Percentiles rank a stretch among this genome's conserved stretches.
Conservation (phyloP, 192 early-diverging fungal species). For the Rhizophagus clarus region DNA sequence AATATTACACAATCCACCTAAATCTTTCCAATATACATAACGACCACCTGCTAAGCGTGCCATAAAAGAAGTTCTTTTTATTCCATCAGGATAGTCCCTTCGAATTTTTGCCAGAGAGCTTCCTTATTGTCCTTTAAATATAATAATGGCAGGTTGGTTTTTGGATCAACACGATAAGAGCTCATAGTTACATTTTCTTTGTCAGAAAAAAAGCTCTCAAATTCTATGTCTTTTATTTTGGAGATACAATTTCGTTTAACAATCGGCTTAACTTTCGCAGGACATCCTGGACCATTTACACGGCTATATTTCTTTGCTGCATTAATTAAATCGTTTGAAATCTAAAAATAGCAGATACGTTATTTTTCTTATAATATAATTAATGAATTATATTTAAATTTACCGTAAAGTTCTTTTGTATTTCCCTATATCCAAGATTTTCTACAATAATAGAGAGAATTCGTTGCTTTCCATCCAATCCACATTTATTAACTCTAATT, state of each 20-base stretch:
- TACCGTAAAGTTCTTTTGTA: not conserved
- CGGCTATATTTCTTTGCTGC: not conserved
- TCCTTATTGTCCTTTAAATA: too few species aligned
- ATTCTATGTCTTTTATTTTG: too few species aligned
- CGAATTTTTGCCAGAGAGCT: too few species aligned
- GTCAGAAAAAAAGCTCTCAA: too few species aligned
- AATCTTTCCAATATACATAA: conserved; percentile 1
- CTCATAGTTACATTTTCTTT: too few species aligned
- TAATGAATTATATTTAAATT: not conserved
- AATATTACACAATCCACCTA: not conserved
- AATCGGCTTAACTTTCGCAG: not conserved
- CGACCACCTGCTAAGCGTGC: not conserved
- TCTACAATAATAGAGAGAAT: not conserved
- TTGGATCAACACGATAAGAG: too few species aligned
- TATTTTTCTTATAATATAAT: not conserved
- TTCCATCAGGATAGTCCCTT: too few species aligned
- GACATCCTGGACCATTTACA: conserved; percentile 9
- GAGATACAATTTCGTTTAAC: not conserved
- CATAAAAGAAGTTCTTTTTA: conserved; percentile 7
- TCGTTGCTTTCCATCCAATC: not conserved
- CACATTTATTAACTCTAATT: not conserved
- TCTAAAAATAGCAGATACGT: not conserved
- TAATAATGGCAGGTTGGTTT: too few species aligned
- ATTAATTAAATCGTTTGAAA: conserved; percentile 8
- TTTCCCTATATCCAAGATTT: not conserved